These are phyloP conservation scores for Pseudogymnoascus sp. DNA, from an alignment of 2,329 filamentous ascomycete species.

Conservation along the genomic window DNA sequence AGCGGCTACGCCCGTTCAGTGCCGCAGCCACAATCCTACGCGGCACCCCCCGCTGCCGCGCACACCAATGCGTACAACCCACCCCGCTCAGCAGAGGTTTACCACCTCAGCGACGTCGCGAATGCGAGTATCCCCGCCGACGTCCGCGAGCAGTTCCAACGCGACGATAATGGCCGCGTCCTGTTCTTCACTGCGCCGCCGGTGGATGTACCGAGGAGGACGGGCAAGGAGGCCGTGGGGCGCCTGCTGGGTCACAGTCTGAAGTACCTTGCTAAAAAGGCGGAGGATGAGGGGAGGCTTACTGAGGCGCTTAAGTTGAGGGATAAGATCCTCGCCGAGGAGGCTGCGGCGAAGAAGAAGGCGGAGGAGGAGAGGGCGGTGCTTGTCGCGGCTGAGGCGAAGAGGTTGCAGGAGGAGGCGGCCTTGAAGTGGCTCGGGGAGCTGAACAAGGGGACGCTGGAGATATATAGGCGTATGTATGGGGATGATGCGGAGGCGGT, in stretches of 20 bases:
- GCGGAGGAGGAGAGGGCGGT: constrained; percentile 22
- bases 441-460: constrained; percentile 20
- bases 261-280: constrained; percentile 40
- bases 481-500: constrained; percentile 22
- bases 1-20: constrained; percentile 7
- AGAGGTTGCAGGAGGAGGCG: constrained; percentile 24
- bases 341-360: constrained; percentile 29
- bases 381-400: constrained; percentile 12
- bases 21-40: neutral
- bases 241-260: constrained; percentile 37
- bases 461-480: constrained; percentile 22
- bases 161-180: constrained; percentile 54
- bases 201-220: constrained; percentile 34
- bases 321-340: constrained; percentile 27
- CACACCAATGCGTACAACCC: constrained; percentile 42
- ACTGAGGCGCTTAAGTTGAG: constrained; percentile 14
- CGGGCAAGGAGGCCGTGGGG: constrained; percentile 12
- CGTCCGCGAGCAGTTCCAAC: constrained; percentile 57
- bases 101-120: constrained; percentile 52
- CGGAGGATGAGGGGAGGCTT: constrained; percentile 12
- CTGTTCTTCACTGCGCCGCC: constrained; percentile 63
- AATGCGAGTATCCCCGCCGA: constrained; percentile 56
- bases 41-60: neutral
- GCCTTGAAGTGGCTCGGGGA: constrained; percentile 1
- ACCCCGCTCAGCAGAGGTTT: constrained; percentile 54